These are phyloP conservation scores for Kodamaea lidongshanica DNA, from an alignment of 805 yeast species.

Conservation along the genomic window DNA sequence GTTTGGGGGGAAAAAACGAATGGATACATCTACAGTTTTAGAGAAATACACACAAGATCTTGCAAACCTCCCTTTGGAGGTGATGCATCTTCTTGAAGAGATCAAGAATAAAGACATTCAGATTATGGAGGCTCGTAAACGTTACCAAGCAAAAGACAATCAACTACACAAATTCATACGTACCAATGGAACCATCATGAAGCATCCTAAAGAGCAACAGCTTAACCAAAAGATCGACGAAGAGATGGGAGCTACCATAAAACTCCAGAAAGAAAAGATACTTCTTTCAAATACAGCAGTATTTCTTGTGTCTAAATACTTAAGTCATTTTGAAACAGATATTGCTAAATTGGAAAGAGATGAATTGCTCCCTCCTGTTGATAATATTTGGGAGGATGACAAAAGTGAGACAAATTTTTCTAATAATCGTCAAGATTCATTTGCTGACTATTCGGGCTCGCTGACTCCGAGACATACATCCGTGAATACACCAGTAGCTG, in stretches of 20 bases:
- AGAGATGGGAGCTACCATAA: conserved; percentile 54
- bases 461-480: conserved; percentile 24
- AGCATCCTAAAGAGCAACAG: conserved; percentile 74
- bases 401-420: background rate
- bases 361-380: conserved; percentile 63
- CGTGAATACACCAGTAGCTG: conserved; percentile 5
- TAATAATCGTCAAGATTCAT: conserved; percentile 10
- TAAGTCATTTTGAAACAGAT: conserved; percentile 66
- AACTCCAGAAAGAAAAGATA: conserved; percentile 71
- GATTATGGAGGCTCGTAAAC: conserved; percentile 58
- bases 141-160: conserved; percentile 66
- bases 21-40: conserved; percentile 82
- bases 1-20: conserved; percentile 21
- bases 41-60: conserved; percentile 52
- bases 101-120: conserved; percentile 62
- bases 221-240: conserved; percentile 60
- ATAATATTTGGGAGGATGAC: conserved; percentile 17
- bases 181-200: conserved; percentile 73
- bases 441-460: conserved; percentile 22
- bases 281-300: conserved; percentile 78
- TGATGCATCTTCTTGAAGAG: conserved; percentile 75
- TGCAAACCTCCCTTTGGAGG: conserved; percentile 82
- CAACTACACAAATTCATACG: conserved; percentile 77
- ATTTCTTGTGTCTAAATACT: conserved; percentile 68
- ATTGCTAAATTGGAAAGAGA: conserved; percentile 71